Conservation (phyloP, 2,329 filamentous ascomycete species). For the Neonectria magnoliae region DNA sequence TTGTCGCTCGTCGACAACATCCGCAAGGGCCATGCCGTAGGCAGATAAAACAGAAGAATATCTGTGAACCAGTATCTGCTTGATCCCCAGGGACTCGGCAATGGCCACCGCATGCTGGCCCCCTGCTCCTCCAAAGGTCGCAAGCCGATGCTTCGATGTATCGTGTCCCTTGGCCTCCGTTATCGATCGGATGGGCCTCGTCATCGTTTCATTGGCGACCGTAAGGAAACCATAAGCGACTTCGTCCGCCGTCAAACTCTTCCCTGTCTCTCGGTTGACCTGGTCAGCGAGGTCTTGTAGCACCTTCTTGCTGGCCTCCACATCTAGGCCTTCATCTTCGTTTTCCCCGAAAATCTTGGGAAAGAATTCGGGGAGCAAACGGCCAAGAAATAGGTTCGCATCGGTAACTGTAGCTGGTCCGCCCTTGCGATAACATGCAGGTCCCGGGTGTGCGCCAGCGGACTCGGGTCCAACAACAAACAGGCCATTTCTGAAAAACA, state of each 20-base stretch:
- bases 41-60: slow-evolving; percentile 92
- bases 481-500: slow-evolving; percentile 89
- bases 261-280: slow-evolving; percentile 80
- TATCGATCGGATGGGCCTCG: slow-evolving; percentile 85
- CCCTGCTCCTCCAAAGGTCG: slow-evolving; percentile 91
- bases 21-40: slow-evolving; percentile 91
- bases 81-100: slow-evolving; percentile 83
- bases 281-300: slow-evolving; percentile 80
- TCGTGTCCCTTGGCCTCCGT: slow-evolving; percentile 94
- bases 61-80: slow-evolving; percentile 84
- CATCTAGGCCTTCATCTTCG: slow-evolving; percentile 83
- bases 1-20: slow-evolving; percentile 91
- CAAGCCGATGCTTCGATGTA: slow-evolving; percentile 87
- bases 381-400: slow-evolving; percentile 86
- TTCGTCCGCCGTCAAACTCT: slow-evolving; percentile 80
- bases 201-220: slow-evolving; percentile 93
- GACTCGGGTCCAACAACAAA: slow-evolving; percentile 93
- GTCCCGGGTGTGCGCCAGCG: slow-evolving; percentile 87
- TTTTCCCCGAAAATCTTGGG: slow-evolving; percentile 94
- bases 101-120: slow-evolving; percentile 95
- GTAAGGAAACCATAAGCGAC: slow-evolving; percentile 90
- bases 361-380: slow-evolving; percentile 89
- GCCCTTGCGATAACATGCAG: slow-evolving; percentile 89
- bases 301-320: slow-evolving; percentile 76
- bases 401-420: slow-evolving; percentile 94